Evolutionary conservation across 2,329 filamentous ascomycete genomes (phyloP).

Genomic region (Colletotrichum paranaense): DNA sequence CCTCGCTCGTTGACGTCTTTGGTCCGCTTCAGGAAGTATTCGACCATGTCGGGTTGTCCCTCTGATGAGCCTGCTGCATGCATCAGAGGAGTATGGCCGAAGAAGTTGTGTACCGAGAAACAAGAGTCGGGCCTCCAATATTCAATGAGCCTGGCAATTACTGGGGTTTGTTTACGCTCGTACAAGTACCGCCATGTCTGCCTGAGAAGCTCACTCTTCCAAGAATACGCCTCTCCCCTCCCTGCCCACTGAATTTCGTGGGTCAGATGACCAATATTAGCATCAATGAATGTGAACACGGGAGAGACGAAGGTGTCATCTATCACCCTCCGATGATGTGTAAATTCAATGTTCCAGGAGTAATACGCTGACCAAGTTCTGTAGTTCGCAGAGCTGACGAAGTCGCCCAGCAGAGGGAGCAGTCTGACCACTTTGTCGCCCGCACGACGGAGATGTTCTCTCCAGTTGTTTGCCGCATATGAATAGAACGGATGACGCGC

Average conservation of each 20-base stretch:
- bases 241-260: neutral
- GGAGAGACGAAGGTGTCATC: neutral
- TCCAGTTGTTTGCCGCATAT: constrained; percentile 37
- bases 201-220: neutral
- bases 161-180: neutral
- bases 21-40: constrained; percentile 31
- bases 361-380: constrained; percentile 33
- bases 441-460: constrained; percentile 23
- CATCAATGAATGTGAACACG: neutral
- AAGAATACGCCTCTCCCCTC: neutral
- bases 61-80: constrained; percentile 26
- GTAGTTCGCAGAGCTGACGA: constrained; percentile 33
- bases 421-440: constrained; percentile 24
- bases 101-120: neutral
- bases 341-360: neutral
- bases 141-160: neutral
- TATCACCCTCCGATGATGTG: neutral
- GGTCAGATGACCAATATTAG: neutral
- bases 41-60: constrained; percentile 30
- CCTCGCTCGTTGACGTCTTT: constrained; percentile 33
- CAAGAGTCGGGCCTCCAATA: neutral
- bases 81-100: constrained; percentile 34
- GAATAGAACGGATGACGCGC: constrained; percentile 32
- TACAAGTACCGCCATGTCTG: neutral
- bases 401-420: constrained; percentile 14